phyloP scores from a whole-genome alignment of 2,329 filamentous ascomycete species.

The Trichoderma afroharzianum region DNA sequence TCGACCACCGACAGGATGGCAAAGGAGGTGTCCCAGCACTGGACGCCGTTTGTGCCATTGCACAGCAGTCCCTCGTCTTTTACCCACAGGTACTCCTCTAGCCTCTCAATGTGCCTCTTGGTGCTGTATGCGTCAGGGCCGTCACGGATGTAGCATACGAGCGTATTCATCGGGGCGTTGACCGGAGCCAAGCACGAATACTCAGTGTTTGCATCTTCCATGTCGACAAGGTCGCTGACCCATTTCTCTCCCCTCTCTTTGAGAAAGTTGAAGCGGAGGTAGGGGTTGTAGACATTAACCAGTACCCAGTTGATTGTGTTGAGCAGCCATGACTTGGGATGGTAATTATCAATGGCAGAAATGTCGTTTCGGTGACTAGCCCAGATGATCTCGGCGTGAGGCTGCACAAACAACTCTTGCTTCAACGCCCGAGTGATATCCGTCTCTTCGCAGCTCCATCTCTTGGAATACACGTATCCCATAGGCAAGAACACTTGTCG shows the following conservation, averaged over 20 bases:
- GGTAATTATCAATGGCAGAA: slow-evolving; percentile 76
- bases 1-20: slow-evolving; percentile 78
- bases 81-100: slow-evolving; percentile 88
- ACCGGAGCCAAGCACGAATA: slow-evolving; percentile 85
- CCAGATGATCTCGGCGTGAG: slow-evolving; percentile 77
- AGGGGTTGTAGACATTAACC: slow-evolving; percentile 76
- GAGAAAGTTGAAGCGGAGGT: slow-evolving; percentile 63
- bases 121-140: slow-evolving; percentile 72
- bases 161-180: slow-evolving; percentile 84
- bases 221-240: slow-evolving; percentile 77
- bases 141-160: slow-evolving; percentile 80
- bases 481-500: slow-evolving; percentile 94
- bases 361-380: slow-evolving; percentile 77
- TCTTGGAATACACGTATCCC: slow-evolving; percentile 83
- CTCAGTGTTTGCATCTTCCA: slow-evolving; percentile 91
- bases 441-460: slow-evolving; percentile 73
- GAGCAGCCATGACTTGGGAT: slow-evolving; percentile 83
- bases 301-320: slow-evolving; percentile 75
- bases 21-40: slow-evolving; percentile 95
- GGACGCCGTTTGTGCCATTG: slow-evolving; percentile 97
- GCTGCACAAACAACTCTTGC: slow-evolving; percentile 77
- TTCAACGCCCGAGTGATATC: slow-evolving; percentile 68
- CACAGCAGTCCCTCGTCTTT: slow-evolving; percentile 89
- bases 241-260: slow-evolving; percentile 73
- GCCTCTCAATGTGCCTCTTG: slow-evolving; percentile 70